Evolutionary conservation across 2,329 filamentous ascomycete species (phyloP).

Genomic region (Paracoccidioides lutzii): DNA sequence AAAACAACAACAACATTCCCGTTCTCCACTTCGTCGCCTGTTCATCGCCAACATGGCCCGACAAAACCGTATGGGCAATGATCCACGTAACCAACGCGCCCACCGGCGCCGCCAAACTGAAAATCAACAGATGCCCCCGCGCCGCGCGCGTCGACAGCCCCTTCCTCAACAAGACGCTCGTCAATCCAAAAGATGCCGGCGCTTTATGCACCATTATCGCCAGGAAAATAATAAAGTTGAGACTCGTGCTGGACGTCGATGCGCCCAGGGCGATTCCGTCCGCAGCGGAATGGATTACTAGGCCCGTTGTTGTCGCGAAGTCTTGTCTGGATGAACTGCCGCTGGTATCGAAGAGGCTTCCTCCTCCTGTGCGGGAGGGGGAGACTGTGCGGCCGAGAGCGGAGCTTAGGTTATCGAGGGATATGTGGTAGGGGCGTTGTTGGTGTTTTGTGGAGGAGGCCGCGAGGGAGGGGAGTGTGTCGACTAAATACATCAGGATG

Average conservation of each 20-base stretch:
- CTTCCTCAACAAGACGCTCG: conserved; percentile 78
- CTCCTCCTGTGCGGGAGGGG: conserved; percentile 27
- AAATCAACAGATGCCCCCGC: conserved; percentile 73
- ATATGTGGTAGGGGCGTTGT: conserved; percentile 69
- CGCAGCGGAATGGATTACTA: conserved; percentile 92
- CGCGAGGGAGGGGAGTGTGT: conserved; percentile 65
- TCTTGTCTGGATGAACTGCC: conserved; percentile 22
- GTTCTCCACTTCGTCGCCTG: conserved; percentile 72
- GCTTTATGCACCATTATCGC: conserved; percentile 98
- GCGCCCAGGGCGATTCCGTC: conserved; percentile 94
- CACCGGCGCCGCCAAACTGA: conserved; percentile 78
- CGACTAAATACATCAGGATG: conserved; percentile 91
- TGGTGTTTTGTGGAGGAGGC: conserved; percentile 50
- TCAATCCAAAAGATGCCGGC: conserved; percentile 87
- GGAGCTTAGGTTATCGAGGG: conserved; percentile 63
- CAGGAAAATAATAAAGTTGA: conserved; percentile 85
- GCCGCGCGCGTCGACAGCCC: conserved; percentile 78
- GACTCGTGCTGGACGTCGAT: conserved; percentile 62
- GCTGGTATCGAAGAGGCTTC: conserved; percentile 19
- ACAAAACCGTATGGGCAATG: conserved; percentile 57
- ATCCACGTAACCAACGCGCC: conserved; percentile 77
- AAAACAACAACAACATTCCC: conserved; percentile 86
- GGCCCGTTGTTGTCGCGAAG: conserved; percentile 76
- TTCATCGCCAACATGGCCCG: conserved; percentile 36
- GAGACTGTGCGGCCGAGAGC: conserved; percentile 35